Evolutionary conservation across 352 stramenopile genomes (phyloP), one percentile per base, ranked within the genome.

Genomic region (Pythium utonaiense): DNA sequence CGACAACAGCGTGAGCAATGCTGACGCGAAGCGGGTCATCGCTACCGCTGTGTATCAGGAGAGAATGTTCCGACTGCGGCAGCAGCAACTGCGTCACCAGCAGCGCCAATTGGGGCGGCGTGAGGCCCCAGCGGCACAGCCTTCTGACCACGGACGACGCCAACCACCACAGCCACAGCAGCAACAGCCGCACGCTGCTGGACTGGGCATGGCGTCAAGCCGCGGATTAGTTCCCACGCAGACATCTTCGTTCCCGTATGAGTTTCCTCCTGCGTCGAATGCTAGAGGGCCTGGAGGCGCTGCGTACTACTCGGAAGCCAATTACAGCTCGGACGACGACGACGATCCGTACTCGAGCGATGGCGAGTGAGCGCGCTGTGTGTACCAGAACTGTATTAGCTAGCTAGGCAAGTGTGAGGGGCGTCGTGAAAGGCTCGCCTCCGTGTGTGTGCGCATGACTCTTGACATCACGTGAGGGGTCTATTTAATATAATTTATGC

Each of bases 1-100:
- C 30, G 80, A 92, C 66, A 94, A 94, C 54, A 89, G 77, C 36
- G 83, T 94, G 25, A 72, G 86, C 42, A 89, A 94, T 42, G 65
- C 66, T 27, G 71, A 83, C 1, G 85, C 85, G 16, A 94, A 92
- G 80, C 77, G 78, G 6, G 64, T 87, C 28, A 89, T 94, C 38
- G 78, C 79, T 13, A 89, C 79, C 28, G 69, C 79, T 4, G 80
- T 94, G 22, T 90, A 92, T 53, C 77, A 90, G 49, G 82, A 92
- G 41, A 80, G 82, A n/a, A 73, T 89, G 65, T 78, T 77, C 40
- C 82, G 78, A 21, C 77, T 83, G 53, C 70, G 71, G 3, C 70
- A 81, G 40, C 77, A 89, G 53, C 74, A 79, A 45, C 64, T 84
- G 12, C 69, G 69, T 17, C 59, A 33, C 16, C 64, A 67, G 40